phyloP scores from a whole-genome alignment of 1,284 basidiomycete species.

The Earliella scabrosa region DNA sequence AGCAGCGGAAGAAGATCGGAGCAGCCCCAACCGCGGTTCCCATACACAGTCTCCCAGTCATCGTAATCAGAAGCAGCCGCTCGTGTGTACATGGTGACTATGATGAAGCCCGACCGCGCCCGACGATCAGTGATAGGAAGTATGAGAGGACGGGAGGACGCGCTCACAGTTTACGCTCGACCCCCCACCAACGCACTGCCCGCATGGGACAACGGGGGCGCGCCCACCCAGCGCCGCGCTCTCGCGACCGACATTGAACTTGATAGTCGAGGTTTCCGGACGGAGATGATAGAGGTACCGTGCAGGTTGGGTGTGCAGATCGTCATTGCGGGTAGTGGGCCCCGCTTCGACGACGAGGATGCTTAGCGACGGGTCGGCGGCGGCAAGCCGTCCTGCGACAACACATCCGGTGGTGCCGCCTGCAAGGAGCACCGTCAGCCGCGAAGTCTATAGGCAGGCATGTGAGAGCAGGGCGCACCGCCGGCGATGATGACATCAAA shows the following conservation, averaged over 20 bases:
- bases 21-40: constrained; percentile 60
- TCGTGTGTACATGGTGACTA: constrained; percentile 59
- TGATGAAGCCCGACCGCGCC: neutral
- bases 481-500: constrained; percentile 22
- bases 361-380: constrained; percentile 46
- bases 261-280: constrained; percentile 45
- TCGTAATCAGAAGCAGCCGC: constrained; percentile 61
- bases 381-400: constrained; percentile 50
- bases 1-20: constrained; percentile 54
- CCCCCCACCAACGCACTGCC: constrained; percentile 60
- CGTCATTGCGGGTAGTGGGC: constrained; percentile 45
- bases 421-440: constrained; percentile 18
- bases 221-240: constrained; percentile 50
- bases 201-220: constrained; percentile 43
- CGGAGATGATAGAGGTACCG: constrained; percentile 46
- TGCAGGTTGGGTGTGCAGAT: constrained; percentile 54
- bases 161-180: constrained; percentile 60
- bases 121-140: neutral
- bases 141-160: neutral
- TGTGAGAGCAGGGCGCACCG: neutral
- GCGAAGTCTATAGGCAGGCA: neutral
- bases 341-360: constrained; percentile 54
- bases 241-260: constrained; percentile 45
- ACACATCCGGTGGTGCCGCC: constrained; percentile 53
- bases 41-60: constrained; percentile 51